Base-by-base conservation (phyloP, 192 early-diverging fungal species). In the Oehlia diaphana region DNA sequence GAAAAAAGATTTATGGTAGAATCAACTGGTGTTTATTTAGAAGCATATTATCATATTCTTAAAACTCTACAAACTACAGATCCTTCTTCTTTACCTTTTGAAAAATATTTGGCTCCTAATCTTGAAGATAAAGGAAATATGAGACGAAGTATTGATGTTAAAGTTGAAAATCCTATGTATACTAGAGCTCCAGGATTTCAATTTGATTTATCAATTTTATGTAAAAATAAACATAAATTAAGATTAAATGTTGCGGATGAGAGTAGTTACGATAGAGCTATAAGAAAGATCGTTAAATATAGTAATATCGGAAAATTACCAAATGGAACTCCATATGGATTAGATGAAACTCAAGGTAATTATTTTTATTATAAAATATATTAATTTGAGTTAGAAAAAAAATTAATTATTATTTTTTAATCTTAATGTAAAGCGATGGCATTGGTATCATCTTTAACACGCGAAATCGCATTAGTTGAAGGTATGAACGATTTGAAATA, bases 391-490 rank as follows among this genome's bases (percentile, higher is more conserved):
- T 26, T 26, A 26, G 26, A 26, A 26, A 26, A 26, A 26, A 26
- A 26, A 26, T 26, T 26, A 26, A 26, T 26, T 26, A 26, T 26
- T 26, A 26, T 26, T 26, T n/a, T 49, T 37, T 39, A 4, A 4
- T 10, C 23, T 19, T 72, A 37, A 37, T 37, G 2, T 37, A 37
- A 5, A 72, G 81, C 85, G 0, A 58, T 47, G 0, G 87, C 89
- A 5, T 77, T 92, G 31, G 80, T 88, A 5, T 71, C 84, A 7
- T 85, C 87, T 2, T 65, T 92, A 21, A 79, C 77, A 4, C 80
- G 83, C 14, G 88, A 89, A 77, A 77, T 92, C 14, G 84, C 87
- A 1, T 76, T 88, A 4, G 89, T 92, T 73, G 88, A 90, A 77
- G 86, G 88, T 44, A 44, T 9, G 7, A 9, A 44, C 7, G 1